Conservation (phyloP, 1,284 basidiomycete genomes). For the Ustanciosporium gigantosporum region DNA sequence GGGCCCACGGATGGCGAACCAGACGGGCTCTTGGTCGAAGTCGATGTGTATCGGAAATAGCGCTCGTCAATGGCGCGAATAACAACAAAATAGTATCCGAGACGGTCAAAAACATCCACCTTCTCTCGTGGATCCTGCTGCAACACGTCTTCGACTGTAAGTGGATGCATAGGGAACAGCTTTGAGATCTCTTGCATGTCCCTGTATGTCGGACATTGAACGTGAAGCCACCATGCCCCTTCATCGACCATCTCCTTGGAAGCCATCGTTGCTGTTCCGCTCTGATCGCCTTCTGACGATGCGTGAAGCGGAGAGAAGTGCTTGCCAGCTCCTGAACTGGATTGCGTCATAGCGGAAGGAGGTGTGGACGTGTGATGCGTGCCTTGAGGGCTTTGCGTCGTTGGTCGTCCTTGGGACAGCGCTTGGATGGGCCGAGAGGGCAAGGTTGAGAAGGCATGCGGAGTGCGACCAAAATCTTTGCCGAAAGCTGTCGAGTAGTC, state of each 20-base stretch:
- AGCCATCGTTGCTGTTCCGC: slow-evolving; percentile 2
- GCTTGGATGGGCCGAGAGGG: not conserved
- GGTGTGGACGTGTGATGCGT: not conserved
- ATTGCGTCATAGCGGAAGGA: not conserved
- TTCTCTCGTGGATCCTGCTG: slow-evolving; percentile 93
- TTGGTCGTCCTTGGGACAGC: not conserved
- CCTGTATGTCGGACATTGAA: slow-evolving; percentile 84
- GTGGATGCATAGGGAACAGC: slow-evolving; percentile 86
- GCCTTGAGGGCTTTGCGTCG: too few species aligned
- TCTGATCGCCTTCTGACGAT: slow-evolving; percentile 3
- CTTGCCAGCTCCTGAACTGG: not conserved
- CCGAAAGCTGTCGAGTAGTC: slow-evolving; percentile 30
- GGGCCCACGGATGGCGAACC: slow-evolving; percentile 3
- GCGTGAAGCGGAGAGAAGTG: not conserved
- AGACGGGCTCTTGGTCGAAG: slow-evolving; percentile 25
- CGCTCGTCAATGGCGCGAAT: slow-evolving; percentile 77
- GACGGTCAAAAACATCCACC: slow-evolving; percentile 80
- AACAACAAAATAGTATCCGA: slow-evolving; percentile 91
- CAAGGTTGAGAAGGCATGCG: not conserved
- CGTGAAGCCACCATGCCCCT: slow-evolving; percentile 84
- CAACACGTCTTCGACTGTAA: slow-evolving; percentile 94
- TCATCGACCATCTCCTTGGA: slow-evolving; percentile 8
- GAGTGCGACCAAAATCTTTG: slow-evolving; percentile 29
- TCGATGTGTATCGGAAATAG: slow-evolving; percentile 67
- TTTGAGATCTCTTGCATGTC: slow-evolving; percentile 87